Base-by-base conservation (phyloP, 2,329 filamentous ascomycete genomes). In the Fusarium lateritium region DNA sequence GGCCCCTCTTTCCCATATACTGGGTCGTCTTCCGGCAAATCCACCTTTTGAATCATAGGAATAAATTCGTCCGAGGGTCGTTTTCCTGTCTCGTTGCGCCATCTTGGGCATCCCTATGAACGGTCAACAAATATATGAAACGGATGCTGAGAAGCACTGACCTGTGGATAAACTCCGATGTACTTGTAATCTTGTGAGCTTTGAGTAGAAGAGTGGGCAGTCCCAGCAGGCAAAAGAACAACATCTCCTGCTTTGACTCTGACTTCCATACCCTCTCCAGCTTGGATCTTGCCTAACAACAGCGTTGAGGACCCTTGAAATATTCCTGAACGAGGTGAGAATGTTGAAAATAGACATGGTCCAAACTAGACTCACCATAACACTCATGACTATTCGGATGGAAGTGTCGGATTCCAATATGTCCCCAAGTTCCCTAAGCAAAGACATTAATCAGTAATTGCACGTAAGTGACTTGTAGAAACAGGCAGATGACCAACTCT, bases 341-440 rank as follows among this genome's bases (percentile, higher is more conserved):
- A 11, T n/a, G 13, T 13, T n/a, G 5, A 7, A 4, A 7, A 6
- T 3, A 1, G 6, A 5, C 5, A 11, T 40, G 5, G 2, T 13
- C 1, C 6, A 5, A 14, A 22, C 10, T 6, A 33, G 6, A 17
- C 50, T 33, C 0, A 54, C 51, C 51, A 21, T 54, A 54, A 7
- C 51, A 54, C 6, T 54, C 51, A 21, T 54, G 51, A 6, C 39
- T 54, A 7, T 54, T 54, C 8, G 51, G 51, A 34, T 54, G 51
- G 28, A 54, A 54, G 10, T 54, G 51, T 1, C 39, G 51, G 1
- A 45, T 45, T 3, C 26, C 21, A 17, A 54, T 45, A 26, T 34
- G 40, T 11, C 51, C 51, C 40, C 51, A 54, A 6, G 40, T 45
- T 6, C 51, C 51, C 39, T 52, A 26, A 10, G 10, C 10, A 10